Percentiles rank a stretch among this genome's conserved stretches.
phyloP scores from a whole-genome alignment of 2,329 filamentous ascomycete species.

The Clonostachys sp. region DNA sequence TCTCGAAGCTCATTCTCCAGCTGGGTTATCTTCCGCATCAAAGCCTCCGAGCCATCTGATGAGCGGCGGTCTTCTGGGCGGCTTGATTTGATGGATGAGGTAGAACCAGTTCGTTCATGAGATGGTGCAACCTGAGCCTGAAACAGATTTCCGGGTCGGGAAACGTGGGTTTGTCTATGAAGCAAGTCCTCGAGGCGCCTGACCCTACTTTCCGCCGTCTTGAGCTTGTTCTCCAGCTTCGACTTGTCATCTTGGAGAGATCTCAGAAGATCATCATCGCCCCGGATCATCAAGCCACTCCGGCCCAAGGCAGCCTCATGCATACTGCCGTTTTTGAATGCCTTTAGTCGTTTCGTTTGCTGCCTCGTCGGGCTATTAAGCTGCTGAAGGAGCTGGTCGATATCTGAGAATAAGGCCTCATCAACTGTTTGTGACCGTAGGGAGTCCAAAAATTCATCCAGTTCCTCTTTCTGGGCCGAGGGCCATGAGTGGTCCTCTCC shows the following conservation, averaged over 20 bases:
- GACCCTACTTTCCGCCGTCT: conserved; percentile 83
- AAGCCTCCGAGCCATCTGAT: conserved; percentile 38
- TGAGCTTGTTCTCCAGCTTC: conserved; percentile 68
- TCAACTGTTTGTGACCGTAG: conserved; percentile 64
- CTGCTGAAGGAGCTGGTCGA: conserved; percentile 73
- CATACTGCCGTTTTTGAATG: conserved; percentile 94
- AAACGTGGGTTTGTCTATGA: conserved; percentile 70
- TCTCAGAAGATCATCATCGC: conserved; percentile 77
- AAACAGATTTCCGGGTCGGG: conserved; percentile 52
- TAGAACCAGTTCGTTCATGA: conserved; percentile 44
- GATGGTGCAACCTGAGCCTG: conserved; percentile 37
- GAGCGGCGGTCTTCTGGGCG: conserved; percentile 30
- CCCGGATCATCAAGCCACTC: conserved; percentile 78
- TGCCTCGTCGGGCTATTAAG: conserved; percentile 79
- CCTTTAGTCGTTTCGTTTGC: conserved; percentile 80
- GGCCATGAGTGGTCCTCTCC: conserved; percentile 82
- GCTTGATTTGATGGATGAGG: conserved; percentile 40
- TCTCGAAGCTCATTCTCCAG: conserved; percentile 75
- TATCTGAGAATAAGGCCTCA: conserved; percentile 61
- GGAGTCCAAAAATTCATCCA: conserved; percentile 67
- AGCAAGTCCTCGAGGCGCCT: conserved; percentile 87
- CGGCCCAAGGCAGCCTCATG: conserved; percentile 87
- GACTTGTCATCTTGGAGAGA: conserved; percentile 80
- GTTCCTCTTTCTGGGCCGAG: conserved; percentile 65
- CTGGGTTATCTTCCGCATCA: conserved; percentile 46